Base-by-base conservation (phyloP, 2,329 filamentous ascomycete genomes). In the Trichocomaceae sp. region DNA sequence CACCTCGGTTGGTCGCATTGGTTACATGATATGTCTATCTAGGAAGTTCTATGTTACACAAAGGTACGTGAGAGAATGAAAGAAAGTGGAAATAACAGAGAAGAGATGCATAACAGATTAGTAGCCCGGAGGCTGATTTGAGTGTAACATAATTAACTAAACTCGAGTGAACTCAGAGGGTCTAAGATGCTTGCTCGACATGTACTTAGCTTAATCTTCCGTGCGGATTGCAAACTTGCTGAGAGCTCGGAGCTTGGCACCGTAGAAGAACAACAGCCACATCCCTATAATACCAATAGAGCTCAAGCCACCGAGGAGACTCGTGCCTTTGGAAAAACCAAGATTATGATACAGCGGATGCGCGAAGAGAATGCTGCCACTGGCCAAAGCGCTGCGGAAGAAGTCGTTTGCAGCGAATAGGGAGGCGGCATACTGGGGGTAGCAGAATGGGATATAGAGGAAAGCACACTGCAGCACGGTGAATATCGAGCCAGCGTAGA, bases 381-480 rank as follows among this genome's bases (percentile, higher is more conserved):
- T 54, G 50, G 65, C 65, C 15, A 70, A 33, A 20, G 63, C 44
- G 47, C 61, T 58, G 31, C 62, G 57, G 59, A 61, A 66, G 56
- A 70, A 67, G 54, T 72, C 70, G 56, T 71, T 73, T 15, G 64
- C 68, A 0, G 69, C 70, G 54, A 72, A 71, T 45, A 72, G 58
- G 42, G 63, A 66, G 2, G 65, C 68, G 9, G 50, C 39, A 33
- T 73, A 73, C 56, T 68, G 65, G 6, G 72, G 72, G 58, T 74
- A 74, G 8, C 64, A 65, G 46, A 72, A 54, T 5, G 71, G 69
- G 48, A 75, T 61, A 60, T 75, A 74, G 29, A 73, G 59, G 60
- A 74, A 72, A 47, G 73, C 65, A 54, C 69, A 71, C 61, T 74
- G 72, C 57, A 74, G 62, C 31, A 73, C 55, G 51, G 69, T 58